Base-by-base conservation (phyloP, 1,284 basidiomycete genomes). In the Neonothopanus nambi region DNA sequence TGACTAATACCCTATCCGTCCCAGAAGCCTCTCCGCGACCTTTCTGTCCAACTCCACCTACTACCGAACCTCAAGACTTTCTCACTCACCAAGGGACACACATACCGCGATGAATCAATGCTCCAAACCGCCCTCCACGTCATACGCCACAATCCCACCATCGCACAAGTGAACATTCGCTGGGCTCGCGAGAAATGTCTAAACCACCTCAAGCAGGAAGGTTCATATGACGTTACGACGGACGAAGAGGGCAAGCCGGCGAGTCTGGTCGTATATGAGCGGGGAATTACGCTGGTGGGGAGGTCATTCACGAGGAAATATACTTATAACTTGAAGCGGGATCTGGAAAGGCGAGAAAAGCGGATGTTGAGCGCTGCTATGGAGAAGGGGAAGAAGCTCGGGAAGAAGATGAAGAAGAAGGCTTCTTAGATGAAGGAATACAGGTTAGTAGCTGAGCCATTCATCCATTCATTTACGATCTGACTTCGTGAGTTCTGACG, bases 31-130 rank as follows among this genome's bases (percentile, higher is more conserved):
- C 51, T 56, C 26, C 15, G 33, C 11, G 46, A 46, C 23, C 47
- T 56, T 12, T 33, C 51, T 9, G 26, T 30, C 12, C 46, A 38
- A 26, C 47, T 56, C 8, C 30, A 40, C 1, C 41, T 52, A 21
- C 45, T 56, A 3, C 51, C 51, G 8, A 38, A 48, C n/a, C 42
- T 56, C 2, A 70, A 70, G 50, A 63, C 66, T 0, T 76, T 78
- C 49, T 74, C 74, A 0, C 57, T 78, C 13, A 78, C 76, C 0
- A 76, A 77, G 58, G 75, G 75, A 0, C 73, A 77, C 60, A 67
- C 67, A 44, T 77, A 76, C 51, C 54, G 64, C 13, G 75, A 75
- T 55, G 74, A 76, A 58, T 69, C 58, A 50, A 78, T 78, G 76
- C 60, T 74, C 20, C 35, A 48, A 36, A 43, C 48, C 9, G 42